phyloP scores from a whole-genome alignment of 768 basidiomycete species.

The Hericium erinaceus region DNA sequence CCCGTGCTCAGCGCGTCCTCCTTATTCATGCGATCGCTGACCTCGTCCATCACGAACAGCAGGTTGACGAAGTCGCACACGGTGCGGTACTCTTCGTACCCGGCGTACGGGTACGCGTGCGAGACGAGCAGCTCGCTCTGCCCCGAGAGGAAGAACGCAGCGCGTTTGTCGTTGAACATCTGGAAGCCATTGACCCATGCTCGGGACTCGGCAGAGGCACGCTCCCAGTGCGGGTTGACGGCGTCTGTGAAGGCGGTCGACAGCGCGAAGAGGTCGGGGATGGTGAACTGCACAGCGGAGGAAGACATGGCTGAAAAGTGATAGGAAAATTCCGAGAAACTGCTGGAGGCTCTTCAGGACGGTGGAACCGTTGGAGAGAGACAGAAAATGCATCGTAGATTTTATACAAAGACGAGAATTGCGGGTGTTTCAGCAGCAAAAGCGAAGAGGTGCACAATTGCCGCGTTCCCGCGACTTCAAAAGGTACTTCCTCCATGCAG shows the following conservation, averaged over 20 bases:
- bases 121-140: conserved; percentile 55
- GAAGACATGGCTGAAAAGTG: conserved; percentile 2
- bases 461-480: no score
- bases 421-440: no score
- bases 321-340: background rate
- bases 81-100: conserved; percentile 46
- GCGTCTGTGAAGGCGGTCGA: conserved; percentile 30
- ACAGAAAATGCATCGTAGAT: conserved; percentile 2
- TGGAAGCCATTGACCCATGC: conserved; percentile 55
- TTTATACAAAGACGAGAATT: conserved; percentile 1
- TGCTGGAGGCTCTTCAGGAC: background rate
- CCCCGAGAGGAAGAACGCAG: conserved; percentile 51
- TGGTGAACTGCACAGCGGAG: conserved; percentile 25
- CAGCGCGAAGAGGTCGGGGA: conserved; percentile 50
- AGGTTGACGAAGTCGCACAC: conserved; percentile 58
- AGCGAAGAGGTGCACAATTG: no score
- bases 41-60: conserved; percentile 59
- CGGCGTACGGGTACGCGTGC: conserved; percentile 49
- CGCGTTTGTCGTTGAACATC: conserved; percentile 50
- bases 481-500: no score
- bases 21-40: conserved; percentile 56
- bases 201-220: conserved; percentile 46
- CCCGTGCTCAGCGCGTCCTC: conserved; percentile 45
- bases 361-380: conserved; percentile 9
- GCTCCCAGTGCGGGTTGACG: conserved; percentile 48